Conservation (phyloP, 1,284 basidiomycete species). For the Retiboletus flavoniger region DNA sequence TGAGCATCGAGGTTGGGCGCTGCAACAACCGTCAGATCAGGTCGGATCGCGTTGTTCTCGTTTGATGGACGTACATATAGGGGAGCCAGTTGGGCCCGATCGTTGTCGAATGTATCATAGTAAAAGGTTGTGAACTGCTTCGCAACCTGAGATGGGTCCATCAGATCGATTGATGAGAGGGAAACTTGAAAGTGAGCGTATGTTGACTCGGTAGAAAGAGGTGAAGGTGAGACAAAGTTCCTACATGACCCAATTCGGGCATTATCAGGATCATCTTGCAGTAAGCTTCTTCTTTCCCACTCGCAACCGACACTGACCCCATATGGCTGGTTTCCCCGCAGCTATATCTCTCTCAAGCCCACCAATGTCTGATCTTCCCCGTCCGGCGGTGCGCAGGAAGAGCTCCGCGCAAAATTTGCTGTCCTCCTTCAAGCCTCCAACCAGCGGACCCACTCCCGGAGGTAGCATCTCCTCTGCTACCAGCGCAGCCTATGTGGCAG, state of each 20-base stretch:
- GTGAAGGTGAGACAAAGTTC: slow-evolving; percentile 3
- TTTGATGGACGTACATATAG: slow-evolving; percentile 68
- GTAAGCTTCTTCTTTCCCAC: background rate
- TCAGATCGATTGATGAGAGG: slow-evolving; percentile 46
- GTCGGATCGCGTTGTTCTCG: slow-evolving; percentile 21
- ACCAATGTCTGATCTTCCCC: slow-evolving; percentile 31
- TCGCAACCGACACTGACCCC: background rate
- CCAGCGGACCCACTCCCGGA: slow-evolving; percentile 28
- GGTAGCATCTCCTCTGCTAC: slow-evolving; percentile 33
- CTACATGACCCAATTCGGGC: slow-evolving; percentile 22
- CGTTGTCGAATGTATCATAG: slow-evolving; percentile 68
- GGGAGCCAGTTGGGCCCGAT: slow-evolving; percentile 51
- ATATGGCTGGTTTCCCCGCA: slow-evolving; percentile 21
- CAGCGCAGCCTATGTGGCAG: slow-evolving; percentile 35
- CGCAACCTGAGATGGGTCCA: slow-evolving; percentile 65
- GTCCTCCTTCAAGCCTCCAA: slow-evolving; percentile 62
- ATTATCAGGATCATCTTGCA: background rate
- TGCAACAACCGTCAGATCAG: slow-evolving; percentile 38
- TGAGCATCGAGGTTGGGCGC: slow-evolving; percentile 86
- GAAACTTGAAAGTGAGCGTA: background rate
- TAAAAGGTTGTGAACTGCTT: slow-evolving; percentile 75
- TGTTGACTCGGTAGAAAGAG: slow-evolving; percentile 7
- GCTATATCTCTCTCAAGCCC: slow-evolving; percentile 15
- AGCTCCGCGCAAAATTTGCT: slow-evolving; percentile 81
- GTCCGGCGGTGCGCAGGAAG: slow-evolving; percentile 75